Base-by-base conservation (phyloP, 768 basidiomycete genomes). In the Xerocomellus dryophilus region DNA sequence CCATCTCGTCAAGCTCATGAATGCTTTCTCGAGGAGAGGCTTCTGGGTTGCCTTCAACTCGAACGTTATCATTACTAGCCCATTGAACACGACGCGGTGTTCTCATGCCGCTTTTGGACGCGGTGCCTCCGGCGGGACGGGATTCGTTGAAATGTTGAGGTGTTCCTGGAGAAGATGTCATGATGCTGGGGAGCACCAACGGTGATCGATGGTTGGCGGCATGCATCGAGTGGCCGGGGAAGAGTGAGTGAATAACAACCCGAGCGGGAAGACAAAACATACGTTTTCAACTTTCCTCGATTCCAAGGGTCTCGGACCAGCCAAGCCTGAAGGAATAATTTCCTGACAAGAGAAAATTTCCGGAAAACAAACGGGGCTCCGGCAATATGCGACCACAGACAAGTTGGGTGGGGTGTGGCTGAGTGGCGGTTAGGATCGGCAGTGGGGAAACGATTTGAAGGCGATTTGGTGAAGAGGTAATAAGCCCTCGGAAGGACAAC, bases 51-150 rank as follows among this genome's bases (percentile, higher is more conserved):
- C 18, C 21, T 32, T 46, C 43, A 8, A 34, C 17, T 46, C 61
- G 57, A 34, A 59, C 56, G 8, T 66, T 62, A n/a, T 66, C 62
- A 23, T 58, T 57, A 46, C 71, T 69, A 12, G 74, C 68, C 82
- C 81, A 82, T 57, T 83, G 81, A 3, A 83, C 79, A 43, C 76
- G 79, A 21, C 78, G 75, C 2, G 78, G 78, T 2, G 78, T 78
- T 56, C 76, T 76, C n/a, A 64, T 63, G 5, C 76, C 78, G 15
- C 50, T 50, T 3, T 61, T 48, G 5, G 62, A 43, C 9, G 60
- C 57, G 2, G 51, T 60, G 23, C 55, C 63, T 14, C 58, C 61
- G 5, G 65, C 61, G 20, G 50, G 55, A 31, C 59, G 56, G 18
- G 61, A 45, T 10, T 54, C 54, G 14, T 57, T 47, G 18, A 46